Base-by-base conservation (phyloP, 2,329 filamentous ascomycete genomes). In the Xylaria sp. region DNA sequence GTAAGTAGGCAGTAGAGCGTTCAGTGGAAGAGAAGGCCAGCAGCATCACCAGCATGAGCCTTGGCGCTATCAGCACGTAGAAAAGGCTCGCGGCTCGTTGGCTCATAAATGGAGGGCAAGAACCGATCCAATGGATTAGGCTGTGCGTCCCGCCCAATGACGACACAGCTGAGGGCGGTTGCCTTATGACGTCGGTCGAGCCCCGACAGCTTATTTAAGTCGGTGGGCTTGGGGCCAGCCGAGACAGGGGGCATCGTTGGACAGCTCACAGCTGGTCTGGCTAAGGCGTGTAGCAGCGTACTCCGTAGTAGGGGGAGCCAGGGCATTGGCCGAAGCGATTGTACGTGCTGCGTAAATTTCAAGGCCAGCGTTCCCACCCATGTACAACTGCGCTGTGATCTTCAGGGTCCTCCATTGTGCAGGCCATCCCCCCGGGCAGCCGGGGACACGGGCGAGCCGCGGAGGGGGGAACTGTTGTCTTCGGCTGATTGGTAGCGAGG, bases 331-430 rank as follows among this genome's bases (percentile, higher is more conserved):
- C 54, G 37, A 51, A 50, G 50, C 24, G 54, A 48, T 34, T n/a
- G n/a, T n/a, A n/a, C n/a, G n/a, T n/a, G n/a, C n/a, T n/a, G n/a
- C n/a, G 48, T 48, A 22, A 40, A 52, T 52, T 42, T 24, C 48
- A 59, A 20, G 45, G 57, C 55, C 59, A 61, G 62, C 61, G 58
- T 42, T 54, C 54, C 38, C 43, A 55, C 62, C 60, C 54, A 51
- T 57, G 54, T 63, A 54, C 41, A 61, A 51, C 29, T 57, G 51
- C 46, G 49, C 24, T 37, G 54, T 62, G 62, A 67, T 66, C 64
- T 63, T 66, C 63, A 66, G 63, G 65, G 63, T 66, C 63, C 62
- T 63, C 57, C 60, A 50, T 61, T 55, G 59, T 61, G 56, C 54
- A 49, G 59, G 43, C 53, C 40, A 37, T 50, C 47, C 54, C 56